These are phyloP conservation scores for Vachellia pachyceras DNA, from an alignment of 306 rosid species.

Conservation along the genomic window DNA sequence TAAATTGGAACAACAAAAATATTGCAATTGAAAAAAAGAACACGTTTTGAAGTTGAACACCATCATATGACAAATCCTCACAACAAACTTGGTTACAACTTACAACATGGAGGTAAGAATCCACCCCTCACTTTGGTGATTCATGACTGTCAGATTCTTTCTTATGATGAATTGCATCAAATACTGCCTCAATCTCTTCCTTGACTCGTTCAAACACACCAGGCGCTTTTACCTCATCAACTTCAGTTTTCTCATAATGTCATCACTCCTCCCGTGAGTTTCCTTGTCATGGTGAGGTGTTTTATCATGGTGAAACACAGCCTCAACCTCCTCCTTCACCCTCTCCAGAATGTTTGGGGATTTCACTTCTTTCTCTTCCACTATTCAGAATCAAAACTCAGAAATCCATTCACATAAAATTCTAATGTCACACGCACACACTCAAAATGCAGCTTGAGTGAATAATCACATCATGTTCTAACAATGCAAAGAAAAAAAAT, in stretches of 20 bases:
- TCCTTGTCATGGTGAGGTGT: conserved; percentile 61
- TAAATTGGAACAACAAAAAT: conserved; percentile 7
- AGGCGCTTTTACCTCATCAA: conserved; percentile 59
- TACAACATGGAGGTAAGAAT: conserved; percentile 28
- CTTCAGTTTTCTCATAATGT: conserved; percentile 54
- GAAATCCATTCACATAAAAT: neutral
- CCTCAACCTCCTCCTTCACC: conserved; percentile 70
- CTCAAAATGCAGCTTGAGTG: conserved; percentile 2
- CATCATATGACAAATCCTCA: conserved; percentile 10
- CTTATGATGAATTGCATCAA: conserved; percentile 65
- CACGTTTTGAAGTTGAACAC: conserved; percentile 24
- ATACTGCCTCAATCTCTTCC: conserved; percentile 70
- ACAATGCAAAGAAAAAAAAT: neutral
- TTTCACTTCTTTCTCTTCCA: conserved; percentile 52
- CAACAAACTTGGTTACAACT: conserved; percentile 28
- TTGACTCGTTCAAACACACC: conserved; percentile 49
- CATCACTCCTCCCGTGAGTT: conserved; percentile 80
- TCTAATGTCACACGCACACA: neutral
- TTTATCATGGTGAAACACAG: conserved; percentile 50
- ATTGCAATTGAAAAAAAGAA: neutral
- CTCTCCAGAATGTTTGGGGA: conserved; percentile 64
- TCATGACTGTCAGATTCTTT: conserved; percentile 55
- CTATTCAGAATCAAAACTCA: conserved; percentile 1
- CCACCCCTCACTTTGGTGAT: conserved; percentile 44
- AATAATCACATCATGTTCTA: conserved; percentile 19